phyloP scores from a whole-genome alignment of 768 basidiomycete genomes.

The Hericium alpestre region DNA sequence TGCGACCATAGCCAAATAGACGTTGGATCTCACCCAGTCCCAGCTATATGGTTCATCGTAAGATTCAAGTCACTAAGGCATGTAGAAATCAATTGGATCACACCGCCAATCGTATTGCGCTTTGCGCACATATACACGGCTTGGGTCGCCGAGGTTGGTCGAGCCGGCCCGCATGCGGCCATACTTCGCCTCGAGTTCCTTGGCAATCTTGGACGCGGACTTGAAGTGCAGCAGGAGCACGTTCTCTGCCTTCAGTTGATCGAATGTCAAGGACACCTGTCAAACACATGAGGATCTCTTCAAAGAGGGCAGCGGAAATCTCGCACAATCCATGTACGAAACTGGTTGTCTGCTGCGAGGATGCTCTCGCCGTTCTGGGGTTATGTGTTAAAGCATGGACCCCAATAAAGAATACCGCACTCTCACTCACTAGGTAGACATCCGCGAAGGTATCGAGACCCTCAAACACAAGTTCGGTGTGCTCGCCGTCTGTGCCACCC shows the following conservation, averaged over 20 bases:
- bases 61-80: too few species aligned
- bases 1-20: too few species aligned
- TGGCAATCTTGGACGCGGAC: constrained; percentile 33
- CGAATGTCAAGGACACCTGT: constrained; percentile 48
- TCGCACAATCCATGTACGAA: constrained; percentile 42
- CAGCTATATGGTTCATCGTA: constrained; percentile 46
- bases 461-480: constrained; percentile 75
- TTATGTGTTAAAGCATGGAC: too few species aligned
- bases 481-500: constrained; percentile 35
- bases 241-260: neutral
- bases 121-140: constrained; percentile 83
- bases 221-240: neutral
- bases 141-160: constrained; percentile 83
- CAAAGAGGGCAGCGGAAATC: constrained; percentile 49
- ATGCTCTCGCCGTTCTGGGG: neutral
- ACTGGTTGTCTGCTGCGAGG: constrained; percentile 59
- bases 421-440: constrained; percentile 47
- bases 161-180: constrained; percentile 37
- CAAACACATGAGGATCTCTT: constrained; percentile 33
- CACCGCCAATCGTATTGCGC: constrained; percentile 78
- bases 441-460: constrained; percentile 87
- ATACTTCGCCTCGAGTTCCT: constrained; percentile 58
- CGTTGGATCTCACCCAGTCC: too few species aligned
- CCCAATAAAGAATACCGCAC: too few species aligned
- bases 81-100: too few species aligned